These are phyloP conservation scores for Terana coerulea DNA, from an alignment of 768 basidiomycete species.

Conservation along the genomic window DNA sequence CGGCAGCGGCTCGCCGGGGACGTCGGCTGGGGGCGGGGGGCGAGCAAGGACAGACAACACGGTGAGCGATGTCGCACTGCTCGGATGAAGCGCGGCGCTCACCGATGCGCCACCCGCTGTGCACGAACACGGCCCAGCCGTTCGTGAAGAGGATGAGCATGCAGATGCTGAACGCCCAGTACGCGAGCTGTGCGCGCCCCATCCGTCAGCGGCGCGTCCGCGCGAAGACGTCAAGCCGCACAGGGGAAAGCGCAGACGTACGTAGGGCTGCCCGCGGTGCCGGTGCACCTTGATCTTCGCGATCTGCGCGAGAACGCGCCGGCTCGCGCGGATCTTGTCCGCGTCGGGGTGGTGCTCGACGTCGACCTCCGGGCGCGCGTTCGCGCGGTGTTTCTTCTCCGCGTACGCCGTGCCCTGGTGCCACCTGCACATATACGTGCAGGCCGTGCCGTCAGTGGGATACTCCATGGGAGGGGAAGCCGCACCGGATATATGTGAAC, in stretches of 20 bases:
- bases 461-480: not conserved
- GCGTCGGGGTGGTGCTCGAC: not conserved
- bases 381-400: slow-evolving; percentile 14
- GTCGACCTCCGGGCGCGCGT: not conserved
- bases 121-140: slow-evolving; percentile 25
- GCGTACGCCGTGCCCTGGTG: slow-evolving; percentile 22
- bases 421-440: slow-evolving; percentile 26
- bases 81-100: not conserved
- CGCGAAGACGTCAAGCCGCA: not conserved
- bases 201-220: not conserved
- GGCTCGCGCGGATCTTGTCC: not conserved
- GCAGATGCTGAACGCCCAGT: slow-evolving; percentile 23
- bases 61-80: no score
- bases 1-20: slow-evolving; percentile 1
- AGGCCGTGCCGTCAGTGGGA: not conserved
- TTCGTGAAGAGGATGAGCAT: slow-evolving; percentile 24
- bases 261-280: slow-evolving; percentile 24
- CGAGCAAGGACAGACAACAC: not conserved
- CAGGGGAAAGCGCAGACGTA: slow-evolving; percentile 2
- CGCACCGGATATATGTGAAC: slow-evolving; percentile 23
- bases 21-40: slow-evolving; percentile 9
- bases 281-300: slow-evolving; percentile 20
- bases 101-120: slow-evolving; percentile 24
- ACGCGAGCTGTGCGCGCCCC: slow-evolving; percentile 17
- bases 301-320: slow-evolving; percentile 14